phyloP scores from a whole-genome alignment of 192 early-diverging fungal species.

The Coemansia sp. region DNA sequence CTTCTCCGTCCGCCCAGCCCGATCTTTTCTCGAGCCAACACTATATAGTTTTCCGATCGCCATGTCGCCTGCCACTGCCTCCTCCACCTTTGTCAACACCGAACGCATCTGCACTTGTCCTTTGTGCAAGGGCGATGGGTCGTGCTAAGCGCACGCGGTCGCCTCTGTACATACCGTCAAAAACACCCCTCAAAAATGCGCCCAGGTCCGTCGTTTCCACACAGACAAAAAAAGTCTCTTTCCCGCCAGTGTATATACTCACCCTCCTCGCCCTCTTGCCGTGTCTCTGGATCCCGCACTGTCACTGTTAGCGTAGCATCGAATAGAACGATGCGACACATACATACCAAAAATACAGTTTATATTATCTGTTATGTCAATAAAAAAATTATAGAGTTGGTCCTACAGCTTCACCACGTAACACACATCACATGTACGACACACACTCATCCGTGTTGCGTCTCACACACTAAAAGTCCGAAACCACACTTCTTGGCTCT shows the following conservation, averaged over 20 bases:
- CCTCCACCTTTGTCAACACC: slow-evolving; percentile 3
- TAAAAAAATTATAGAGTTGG: background rate
- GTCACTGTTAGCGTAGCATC: background rate
- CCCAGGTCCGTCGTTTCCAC: background rate
- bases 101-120: slow-evolving; percentile 43
- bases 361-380: background rate
- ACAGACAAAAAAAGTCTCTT: background rate
- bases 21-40: background rate
- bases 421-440: background rate
- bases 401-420: too few relatives aligned
- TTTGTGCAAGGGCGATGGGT: slow-evolving; percentile 25
- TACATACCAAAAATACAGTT: background rate
- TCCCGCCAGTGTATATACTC: slow-evolving; percentile 5
- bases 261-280: background rate
- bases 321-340: background rate
- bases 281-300: background rate
- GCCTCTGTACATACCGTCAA: slow-evolving; percentile 14
- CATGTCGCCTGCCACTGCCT: background rate
- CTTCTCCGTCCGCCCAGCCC: background rate
- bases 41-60: background rate
- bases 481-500: background rate
- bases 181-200: slow-evolving; percentile 2
- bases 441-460: background rate
- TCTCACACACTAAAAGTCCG: background rate
- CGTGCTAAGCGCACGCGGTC: slow-evolving; percentile 7